Percentiles rank a stretch among this genome's conserved stretches.
phyloP scores from a whole-genome alignment of 2,329 filamentous ascomycete genomes.

The Tolypocladium album region DNA sequence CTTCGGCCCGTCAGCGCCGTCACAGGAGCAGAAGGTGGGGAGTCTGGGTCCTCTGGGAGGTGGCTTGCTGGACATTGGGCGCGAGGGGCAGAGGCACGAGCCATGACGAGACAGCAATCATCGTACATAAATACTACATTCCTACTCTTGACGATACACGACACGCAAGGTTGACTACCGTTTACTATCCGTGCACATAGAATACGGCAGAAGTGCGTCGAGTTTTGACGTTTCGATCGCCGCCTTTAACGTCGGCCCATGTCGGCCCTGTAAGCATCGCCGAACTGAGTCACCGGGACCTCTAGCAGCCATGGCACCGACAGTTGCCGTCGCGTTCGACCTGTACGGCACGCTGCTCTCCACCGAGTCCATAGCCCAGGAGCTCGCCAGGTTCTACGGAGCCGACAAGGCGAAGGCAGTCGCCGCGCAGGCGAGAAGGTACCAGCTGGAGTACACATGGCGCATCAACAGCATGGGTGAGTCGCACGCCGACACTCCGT shows the following conservation, averaged over 20 bases:
- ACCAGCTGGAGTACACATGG: conserved; percentile 72
- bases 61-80: neutral
- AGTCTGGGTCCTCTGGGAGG: neutral
- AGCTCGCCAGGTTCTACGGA: conserved; percentile 47
- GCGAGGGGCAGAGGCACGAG: neutral
- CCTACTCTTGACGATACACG: neutral
- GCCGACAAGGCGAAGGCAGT: conserved; percentile 44
- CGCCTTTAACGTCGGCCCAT: neutral
- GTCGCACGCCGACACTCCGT: conserved; percentile 6
- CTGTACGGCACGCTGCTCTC: conserved; percentile 67
- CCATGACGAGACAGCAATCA: neutral
- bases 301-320: conserved; percentile 13
- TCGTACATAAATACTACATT: neutral
- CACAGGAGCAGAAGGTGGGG: neutral
- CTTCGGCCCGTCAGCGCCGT: neutral
- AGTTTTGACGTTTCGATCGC: neutral
- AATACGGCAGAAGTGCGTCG: neutral
- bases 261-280: neutral
- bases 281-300: neutral
- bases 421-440: conserved; percentile 52
- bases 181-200: neutral
- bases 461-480: conserved; percentile 64
- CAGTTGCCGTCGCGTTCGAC: conserved; percentile 55
- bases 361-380: conserved; percentile 54
- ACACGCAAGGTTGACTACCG: neutral